phyloP scores from a whole-genome alignment of 352 stramenopile species.

The Pythium rishiriense region DNA sequence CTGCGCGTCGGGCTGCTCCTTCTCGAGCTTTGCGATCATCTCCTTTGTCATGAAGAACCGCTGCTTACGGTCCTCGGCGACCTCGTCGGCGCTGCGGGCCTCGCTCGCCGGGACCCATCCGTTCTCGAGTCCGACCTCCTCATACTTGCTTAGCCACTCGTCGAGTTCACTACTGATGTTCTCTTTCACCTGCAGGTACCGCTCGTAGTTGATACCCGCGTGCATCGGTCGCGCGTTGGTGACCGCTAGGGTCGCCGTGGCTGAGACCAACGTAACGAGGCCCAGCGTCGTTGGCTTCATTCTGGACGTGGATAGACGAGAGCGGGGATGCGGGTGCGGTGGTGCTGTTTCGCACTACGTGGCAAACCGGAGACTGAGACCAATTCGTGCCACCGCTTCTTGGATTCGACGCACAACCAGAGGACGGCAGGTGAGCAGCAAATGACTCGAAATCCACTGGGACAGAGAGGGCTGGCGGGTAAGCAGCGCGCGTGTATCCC shows the following conservation, averaged over 20 bases:
- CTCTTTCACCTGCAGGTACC: slow-evolving; percentile 54
- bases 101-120: slow-evolving; percentile 27
- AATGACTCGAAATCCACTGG: slow-evolving; percentile 7
- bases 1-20: slow-evolving; percentile 23
- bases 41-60: slow-evolving; percentile 30
- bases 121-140: slow-evolving; percentile 20
- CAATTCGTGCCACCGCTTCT: too few relatives aligned
- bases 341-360: neutral
- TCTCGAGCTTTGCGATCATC: slow-evolving; percentile 13
- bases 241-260: neutral
- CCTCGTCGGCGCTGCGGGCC: slow-evolving; percentile 29
- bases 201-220: slow-evolving; percentile 37
- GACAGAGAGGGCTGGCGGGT: neutral
- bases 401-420: too few relatives aligned
- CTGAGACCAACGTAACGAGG: neutral
- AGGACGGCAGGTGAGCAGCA: neutral
- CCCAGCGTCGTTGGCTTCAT: neutral
- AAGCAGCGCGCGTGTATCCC: neutral
- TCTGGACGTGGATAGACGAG: neutral
- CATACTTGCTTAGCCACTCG: slow-evolving; percentile 46
- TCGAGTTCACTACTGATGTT: slow-evolving; percentile 40
- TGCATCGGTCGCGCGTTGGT: slow-evolving; percentile 26
- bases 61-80: slow-evolving; percentile 22
- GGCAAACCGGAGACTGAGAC: slow-evolving; percentile 9
- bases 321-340: neutral